Evolutionary conservation across 2,329 filamentous ascomycete genomes (phyloP).

Genomic region (Aspergillus felis): DNA sequence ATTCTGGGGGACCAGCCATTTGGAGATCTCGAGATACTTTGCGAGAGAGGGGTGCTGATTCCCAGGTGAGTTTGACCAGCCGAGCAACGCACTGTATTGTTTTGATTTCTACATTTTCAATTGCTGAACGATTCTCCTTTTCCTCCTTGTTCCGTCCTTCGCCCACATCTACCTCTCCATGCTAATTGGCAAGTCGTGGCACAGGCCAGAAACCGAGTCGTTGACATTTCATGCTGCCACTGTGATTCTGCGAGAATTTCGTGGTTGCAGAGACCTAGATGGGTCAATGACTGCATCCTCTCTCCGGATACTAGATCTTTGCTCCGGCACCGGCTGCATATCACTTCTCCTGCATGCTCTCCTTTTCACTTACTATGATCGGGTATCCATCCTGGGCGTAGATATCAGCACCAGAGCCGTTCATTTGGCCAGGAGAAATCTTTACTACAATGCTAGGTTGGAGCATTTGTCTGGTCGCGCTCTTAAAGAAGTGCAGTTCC

Average conservation of each 20-base stretch:
- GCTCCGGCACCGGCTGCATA: slow-evolving; percentile 89
- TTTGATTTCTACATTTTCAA: too few species aligned
- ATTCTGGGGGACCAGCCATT: slow-evolving; percentile 86
- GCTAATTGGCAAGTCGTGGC: too few species aligned
- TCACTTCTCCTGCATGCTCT: slow-evolving; percentile 68
- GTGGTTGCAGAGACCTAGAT: not conserved
- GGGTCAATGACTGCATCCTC: slow-evolving; percentile 2
- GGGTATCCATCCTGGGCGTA: slow-evolving; percentile 60
- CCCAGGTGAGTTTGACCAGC: slow-evolving; percentile 53
- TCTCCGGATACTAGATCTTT: slow-evolving; percentile 74
- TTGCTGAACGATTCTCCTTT: too few species aligned
- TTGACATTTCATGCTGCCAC: slow-evolving; percentile 54
- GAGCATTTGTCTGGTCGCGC: slow-evolving; percentile 24
- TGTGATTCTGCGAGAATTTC: slow-evolving; percentile 31
- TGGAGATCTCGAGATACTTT: slow-evolving; percentile 74
- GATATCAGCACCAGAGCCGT: slow-evolving; percentile 70
- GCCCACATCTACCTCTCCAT: too few species aligned
- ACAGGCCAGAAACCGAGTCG: too few species aligned
- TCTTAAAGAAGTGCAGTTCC: slow-evolving; percentile 42
- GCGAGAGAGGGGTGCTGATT: slow-evolving; percentile 74
- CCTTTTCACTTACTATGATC: slow-evolving; percentile 42
- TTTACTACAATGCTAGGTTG: slow-evolving; percentile 47
- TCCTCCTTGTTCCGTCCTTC: too few species aligned
- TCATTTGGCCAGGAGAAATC: slow-evolving; percentile 62
- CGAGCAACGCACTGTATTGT: too few species aligned